Conservation (phyloP, 768 basidiomycete genomes). For the Russula brevipes region DNA sequence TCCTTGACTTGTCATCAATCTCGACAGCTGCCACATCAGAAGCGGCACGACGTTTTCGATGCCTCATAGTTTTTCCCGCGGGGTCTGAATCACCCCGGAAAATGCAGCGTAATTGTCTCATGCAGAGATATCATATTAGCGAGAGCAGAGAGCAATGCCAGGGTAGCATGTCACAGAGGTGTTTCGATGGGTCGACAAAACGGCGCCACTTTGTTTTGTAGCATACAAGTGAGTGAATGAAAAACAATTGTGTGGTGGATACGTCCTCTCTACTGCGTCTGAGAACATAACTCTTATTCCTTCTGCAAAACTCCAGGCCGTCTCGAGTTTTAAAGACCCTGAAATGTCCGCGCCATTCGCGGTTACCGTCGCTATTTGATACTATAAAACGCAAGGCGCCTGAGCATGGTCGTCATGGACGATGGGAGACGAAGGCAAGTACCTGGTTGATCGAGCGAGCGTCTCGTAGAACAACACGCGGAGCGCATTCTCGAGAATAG, state of each 20-base stretch:
- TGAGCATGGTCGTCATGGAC: not conserved
- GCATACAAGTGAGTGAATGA: not conserved
- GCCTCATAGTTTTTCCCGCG: no score
- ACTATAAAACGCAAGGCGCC: constrained; percentile 46
- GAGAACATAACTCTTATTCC: constrained; percentile 81
- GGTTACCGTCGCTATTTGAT: constrained; percentile 90
- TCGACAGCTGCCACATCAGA: not conserved
- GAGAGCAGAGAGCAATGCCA: not conserved
- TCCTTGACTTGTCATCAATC: not conserved
- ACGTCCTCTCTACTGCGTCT: constrained; percentile 59
- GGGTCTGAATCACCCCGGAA: no score
- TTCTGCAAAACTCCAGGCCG: constrained; percentile 91
- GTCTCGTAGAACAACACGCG: constrained; percentile 93
- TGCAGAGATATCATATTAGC: not conserved
- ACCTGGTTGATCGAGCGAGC: constrained; percentile 96
- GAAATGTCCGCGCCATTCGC: constrained; percentile 71
- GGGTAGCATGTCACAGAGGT: no score
- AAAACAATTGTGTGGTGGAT: constrained; percentile 1
- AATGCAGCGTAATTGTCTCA: no score
- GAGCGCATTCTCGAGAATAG: constrained; percentile 82
- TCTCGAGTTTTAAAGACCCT: constrained; percentile 68
- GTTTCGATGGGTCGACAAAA: not conserved
- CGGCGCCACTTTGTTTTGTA: no score
- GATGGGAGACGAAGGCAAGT: constrained; percentile 18
- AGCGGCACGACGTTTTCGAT: no score